Evolutionary conservation across 2,329 filamentous ascomycete species (phyloP).

Genomic region (Penicillium sp.): DNA sequence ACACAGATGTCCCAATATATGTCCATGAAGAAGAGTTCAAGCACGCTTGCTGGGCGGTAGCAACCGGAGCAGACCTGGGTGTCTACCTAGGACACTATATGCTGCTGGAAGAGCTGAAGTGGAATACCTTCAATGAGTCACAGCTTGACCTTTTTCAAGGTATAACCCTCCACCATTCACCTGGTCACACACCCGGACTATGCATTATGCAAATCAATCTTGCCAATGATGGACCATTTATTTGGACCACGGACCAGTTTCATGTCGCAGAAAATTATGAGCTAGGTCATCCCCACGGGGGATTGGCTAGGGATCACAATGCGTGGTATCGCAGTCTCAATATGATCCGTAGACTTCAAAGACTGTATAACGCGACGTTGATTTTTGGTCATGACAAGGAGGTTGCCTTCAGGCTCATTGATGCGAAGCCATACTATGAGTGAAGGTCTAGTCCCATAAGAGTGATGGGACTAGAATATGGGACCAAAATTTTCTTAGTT

Average conservation of each 20-base stretch:
- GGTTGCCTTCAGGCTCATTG: neutral
- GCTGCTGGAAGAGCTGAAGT: constrained; percentile 39
- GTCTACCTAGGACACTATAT: constrained; percentile 42
- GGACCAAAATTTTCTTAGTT: no score
- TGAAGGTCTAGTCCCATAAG: neutral
- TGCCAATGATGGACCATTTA: constrained; percentile 36
- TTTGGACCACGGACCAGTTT: constrained; percentile 44
- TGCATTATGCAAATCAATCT: constrained; percentile 40
- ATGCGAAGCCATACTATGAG: neutral
- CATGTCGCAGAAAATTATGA: constrained; percentile 43
- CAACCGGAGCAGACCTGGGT: constrained; percentile 42
- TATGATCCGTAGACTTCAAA: constrained; percentile 31
- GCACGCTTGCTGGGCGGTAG: constrained; percentile 47
- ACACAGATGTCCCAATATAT: constrained; percentile 46
- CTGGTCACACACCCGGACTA: constrained; percentile 40
- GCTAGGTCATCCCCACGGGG: constrained; percentile 35
- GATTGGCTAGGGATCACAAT: constrained; percentile 38
- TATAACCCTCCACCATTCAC: constrained; percentile 38
- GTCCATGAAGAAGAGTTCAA: constrained; percentile 50
- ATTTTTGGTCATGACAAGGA: constrained; percentile 34
- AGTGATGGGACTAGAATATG: no score
- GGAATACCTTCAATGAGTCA: constrained; percentile 44
- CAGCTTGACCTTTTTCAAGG: constrained; percentile 43
- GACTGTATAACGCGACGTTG: constrained; percentile 30
- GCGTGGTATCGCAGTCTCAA: constrained; percentile 35